These are phyloP conservation scores for Rhodosorus marinus DNA, from an alignment of 23 red algal genomes.

Conservation along the genomic window DNA sequence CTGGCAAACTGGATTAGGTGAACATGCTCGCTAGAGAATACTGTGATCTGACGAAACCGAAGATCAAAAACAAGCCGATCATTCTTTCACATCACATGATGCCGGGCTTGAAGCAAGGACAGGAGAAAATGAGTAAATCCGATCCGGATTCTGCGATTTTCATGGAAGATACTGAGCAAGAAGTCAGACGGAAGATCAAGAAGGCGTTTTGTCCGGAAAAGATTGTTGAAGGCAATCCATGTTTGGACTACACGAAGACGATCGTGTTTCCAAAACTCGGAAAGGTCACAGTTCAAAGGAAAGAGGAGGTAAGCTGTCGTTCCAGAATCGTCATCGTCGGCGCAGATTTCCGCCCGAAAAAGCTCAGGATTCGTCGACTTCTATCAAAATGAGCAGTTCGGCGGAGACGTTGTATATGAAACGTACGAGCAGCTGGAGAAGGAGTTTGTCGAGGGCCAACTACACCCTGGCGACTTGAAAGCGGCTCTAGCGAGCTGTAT, in stretches of 20 bases:
- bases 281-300: conserved; percentile 16
- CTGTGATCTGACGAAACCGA: conserved; percentile 70
- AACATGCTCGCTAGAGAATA: conserved; percentile 99
- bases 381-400: no score
- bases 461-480: conserved; percentile 91
- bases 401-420: conserved; percentile 35
- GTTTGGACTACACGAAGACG: conserved; percentile 73
- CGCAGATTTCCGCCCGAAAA: no score
- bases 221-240: conserved; percentile 63
- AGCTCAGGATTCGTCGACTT: no score
- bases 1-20: no score
- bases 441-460: conserved; percentile 40
- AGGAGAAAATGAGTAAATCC: conserved; percentile 98
- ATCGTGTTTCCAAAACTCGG: conserved; percentile 50
- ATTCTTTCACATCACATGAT: conserved; percentile 97
- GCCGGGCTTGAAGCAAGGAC: conserved; percentile 87
- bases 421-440: conserved; percentile 19
- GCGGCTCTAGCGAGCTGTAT: conserved; percentile 61
- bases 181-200: conserved; percentile 93
- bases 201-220: conserved; percentile 68
- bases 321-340: no score
- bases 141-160: conserved; percentile 86
- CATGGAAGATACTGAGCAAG: conserved; percentile 88
- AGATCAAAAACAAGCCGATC: conserved; percentile 85
- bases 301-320: no score